These are phyloP conservation scores for Saturnispora diversa DNA, from an alignment of 805 yeast genomes.

Conservation along the genomic window DNA sequence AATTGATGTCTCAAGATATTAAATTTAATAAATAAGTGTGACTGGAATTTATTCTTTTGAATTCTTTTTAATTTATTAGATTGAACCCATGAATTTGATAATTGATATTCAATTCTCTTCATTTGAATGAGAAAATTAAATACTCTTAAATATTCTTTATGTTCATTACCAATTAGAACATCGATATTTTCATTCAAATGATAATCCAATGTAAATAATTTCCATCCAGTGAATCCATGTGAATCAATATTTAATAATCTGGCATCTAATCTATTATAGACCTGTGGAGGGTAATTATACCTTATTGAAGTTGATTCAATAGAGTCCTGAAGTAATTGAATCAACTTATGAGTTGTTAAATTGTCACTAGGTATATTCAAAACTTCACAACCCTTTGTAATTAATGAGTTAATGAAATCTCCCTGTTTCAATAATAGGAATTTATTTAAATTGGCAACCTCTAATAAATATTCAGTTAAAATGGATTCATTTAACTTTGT, in stretches of 20 bases:
- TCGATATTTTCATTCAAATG: constrained; percentile 43
- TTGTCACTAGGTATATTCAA: constrained; percentile 56
- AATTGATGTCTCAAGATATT: constrained; percentile 34
- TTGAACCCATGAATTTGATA: constrained; percentile 42
- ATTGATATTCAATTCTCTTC: constrained; percentile 48
- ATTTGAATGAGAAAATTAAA: constrained; percentile 83
- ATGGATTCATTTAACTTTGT: constrained; percentile 41
- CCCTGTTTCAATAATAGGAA: constrained; percentile 66
- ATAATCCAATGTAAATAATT: constrained; percentile 83
- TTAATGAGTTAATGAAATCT: constrained; percentile 69
- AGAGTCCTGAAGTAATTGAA: constrained; percentile 58
- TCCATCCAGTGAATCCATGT: constrained; percentile 74
- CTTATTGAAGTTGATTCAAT: constrained; percentile 46
- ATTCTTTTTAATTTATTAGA: constrained; percentile 28
- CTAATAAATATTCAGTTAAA: constrained; percentile 40
- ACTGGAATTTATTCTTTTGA: constrained; percentile 11
- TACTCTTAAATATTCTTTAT: constrained; percentile 61
- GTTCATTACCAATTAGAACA: constrained; percentile 44
- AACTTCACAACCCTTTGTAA: constrained; percentile 43
- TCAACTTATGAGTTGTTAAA: constrained; percentile 57
- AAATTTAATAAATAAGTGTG: constrained; percentile 20
- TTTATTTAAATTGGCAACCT: constrained; percentile 55
- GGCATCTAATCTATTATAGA: constrained; percentile 64
- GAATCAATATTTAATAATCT: constrained; percentile 63
- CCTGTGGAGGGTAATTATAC: constrained; percentile 29